These are phyloP conservation scores for Exophiala viscosa DNA, from an alignment of 2,329 filamentous ascomycete species.

Conservation along the genomic window DNA sequence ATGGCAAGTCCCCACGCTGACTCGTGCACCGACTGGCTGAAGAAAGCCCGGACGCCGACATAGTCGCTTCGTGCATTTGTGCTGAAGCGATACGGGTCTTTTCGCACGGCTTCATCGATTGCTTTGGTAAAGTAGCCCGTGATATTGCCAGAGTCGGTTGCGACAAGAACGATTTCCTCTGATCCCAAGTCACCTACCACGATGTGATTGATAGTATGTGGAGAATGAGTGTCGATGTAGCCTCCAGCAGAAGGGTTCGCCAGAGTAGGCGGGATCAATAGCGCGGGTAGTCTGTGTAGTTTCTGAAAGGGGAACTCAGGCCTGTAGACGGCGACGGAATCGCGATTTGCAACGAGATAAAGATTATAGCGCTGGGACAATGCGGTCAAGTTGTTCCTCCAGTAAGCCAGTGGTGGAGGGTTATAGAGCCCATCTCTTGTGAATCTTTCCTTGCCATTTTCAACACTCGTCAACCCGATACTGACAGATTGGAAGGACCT, in stretches of 20 bases:
- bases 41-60: conserved; percentile 53
- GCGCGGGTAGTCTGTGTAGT: conserved; percentile 37
- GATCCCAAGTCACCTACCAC: conserved; percentile 65
- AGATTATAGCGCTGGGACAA: conserved; percentile 47
- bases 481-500: conserved; percentile 22
- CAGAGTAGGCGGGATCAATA: conserved; percentile 42
- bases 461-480: conserved; percentile 19
- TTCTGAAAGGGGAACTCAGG: conserved; percentile 41
- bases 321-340: conserved; percentile 44
- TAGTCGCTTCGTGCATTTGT: conserved; percentile 31
- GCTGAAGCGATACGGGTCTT: conserved; percentile 23
- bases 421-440: conserved; percentile 31
- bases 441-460: conserved; percentile 31
- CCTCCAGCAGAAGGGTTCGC: conserved; percentile 46
- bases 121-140: conserved; percentile 63
- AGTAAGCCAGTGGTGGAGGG: conserved; percentile 36
- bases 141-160: conserved; percentile 73
- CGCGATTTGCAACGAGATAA: conserved; percentile 42
- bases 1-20: conserved; percentile 89
- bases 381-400: conserved; percentile 47
- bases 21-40: conserved; percentile 68
- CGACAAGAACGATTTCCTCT: conserved; percentile 65
- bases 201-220: conserved; percentile 67
- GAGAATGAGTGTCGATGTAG: conserved; percentile 48
- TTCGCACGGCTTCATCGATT: conserved; percentile 45